phyloP scores from a whole-genome alignment of 805 yeast genomes.

The Schwanniomyces yamadae region DNA sequence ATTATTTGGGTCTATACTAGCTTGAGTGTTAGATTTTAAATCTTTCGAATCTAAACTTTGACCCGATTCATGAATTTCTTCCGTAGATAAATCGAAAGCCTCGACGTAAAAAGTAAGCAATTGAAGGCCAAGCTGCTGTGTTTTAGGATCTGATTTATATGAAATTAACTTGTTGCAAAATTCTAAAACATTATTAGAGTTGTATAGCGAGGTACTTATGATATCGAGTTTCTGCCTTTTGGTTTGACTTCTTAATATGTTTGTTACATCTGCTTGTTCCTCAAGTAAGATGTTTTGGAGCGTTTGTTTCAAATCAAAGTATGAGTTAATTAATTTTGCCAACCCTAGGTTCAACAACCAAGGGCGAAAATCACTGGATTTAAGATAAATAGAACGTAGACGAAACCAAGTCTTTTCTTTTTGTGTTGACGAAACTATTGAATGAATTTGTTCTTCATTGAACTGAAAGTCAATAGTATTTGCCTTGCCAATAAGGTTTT shows the following conservation, averaged over 20 bases:
- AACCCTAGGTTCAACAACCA: slow-evolving; percentile 46
- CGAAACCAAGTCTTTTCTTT: slow-evolving; percentile 23
- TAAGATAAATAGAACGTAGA: slow-evolving; percentile 21
- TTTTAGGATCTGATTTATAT: slow-evolving; percentile 9
- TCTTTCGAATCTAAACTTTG: background rate
- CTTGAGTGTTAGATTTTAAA: no score
- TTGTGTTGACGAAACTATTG: background rate
- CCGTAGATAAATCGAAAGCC: no score
- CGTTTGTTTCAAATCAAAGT: slow-evolving; percentile 22
- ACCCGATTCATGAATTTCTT: background rate
- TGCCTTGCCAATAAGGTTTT: slow-evolving; percentile 17
- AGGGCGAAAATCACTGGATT: slow-evolving; percentile 14
- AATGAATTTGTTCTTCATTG: slow-evolving; percentile 13
- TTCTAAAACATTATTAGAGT: slow-evolving; percentile 18
- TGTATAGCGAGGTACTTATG: slow-evolving; percentile 18
- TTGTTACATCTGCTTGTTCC: slow-evolving; percentile 1
- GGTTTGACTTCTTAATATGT: slow-evolving; percentile 7
- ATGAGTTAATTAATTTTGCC: slow-evolving; percentile 27
- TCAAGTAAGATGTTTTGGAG: background rate
- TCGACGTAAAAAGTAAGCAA: slow-evolving; percentile 18
- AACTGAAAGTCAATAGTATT: slow-evolving; percentile 10
- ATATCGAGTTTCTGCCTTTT: slow-evolving; percentile 29
- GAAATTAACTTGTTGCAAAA: slow-evolving; percentile 26
- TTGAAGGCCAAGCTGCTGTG: slow-evolving; percentile 17
- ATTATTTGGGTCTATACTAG: background rate